Percentiles rank a stretch among this genome's conserved stretches.
phyloP scores from a whole-genome alignment of 805 yeast species.

The Candida gorgasii region DNA sequence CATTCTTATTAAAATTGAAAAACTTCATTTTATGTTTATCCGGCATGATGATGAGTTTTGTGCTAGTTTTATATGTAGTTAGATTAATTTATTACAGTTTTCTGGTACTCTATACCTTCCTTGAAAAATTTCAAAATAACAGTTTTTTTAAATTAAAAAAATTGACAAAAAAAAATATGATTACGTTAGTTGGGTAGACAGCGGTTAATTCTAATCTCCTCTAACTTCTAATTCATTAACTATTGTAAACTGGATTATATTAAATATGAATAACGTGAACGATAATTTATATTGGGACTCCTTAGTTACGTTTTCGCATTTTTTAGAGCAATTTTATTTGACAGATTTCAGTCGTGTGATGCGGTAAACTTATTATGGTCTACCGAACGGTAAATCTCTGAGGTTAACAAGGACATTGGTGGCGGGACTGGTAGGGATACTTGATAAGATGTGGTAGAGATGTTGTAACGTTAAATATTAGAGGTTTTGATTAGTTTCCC shows the following conservation, averaged over 20 bases:
- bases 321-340: slow-evolving; percentile 12
- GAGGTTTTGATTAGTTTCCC: too few species aligned
- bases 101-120: background rate
- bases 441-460: too few species aligned
- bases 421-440: too few species aligned
- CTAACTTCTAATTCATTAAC: slow-evolving; percentile 2
- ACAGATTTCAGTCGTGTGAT: slow-evolving; percentile 12
- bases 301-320: slow-evolving; percentile 3
- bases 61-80: too few species aligned
- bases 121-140: background rate
- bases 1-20: slow-evolving; percentile 37
- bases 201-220: background rate
- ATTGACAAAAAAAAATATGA: background rate
- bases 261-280: background rate
- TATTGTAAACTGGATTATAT: background rate
- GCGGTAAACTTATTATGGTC: background rate
- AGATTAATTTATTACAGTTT: background rate
- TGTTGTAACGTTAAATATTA: too few species aligned
- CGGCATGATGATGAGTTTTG: slow-evolving; percentile 30
- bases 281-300: slow-evolving; percentile 1
- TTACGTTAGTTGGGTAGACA: background rate
- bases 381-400: too few species aligned
- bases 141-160: slow-evolving; percentile 1
- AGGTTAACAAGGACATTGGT: background rate
- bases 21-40: slow-evolving; percentile 46